Evolutionary conservation across 805 yeast species (phyloP), one percentile per base, ranked within the genome.

Genomic region (Sungouiozyma ichnusensis): DNA sequence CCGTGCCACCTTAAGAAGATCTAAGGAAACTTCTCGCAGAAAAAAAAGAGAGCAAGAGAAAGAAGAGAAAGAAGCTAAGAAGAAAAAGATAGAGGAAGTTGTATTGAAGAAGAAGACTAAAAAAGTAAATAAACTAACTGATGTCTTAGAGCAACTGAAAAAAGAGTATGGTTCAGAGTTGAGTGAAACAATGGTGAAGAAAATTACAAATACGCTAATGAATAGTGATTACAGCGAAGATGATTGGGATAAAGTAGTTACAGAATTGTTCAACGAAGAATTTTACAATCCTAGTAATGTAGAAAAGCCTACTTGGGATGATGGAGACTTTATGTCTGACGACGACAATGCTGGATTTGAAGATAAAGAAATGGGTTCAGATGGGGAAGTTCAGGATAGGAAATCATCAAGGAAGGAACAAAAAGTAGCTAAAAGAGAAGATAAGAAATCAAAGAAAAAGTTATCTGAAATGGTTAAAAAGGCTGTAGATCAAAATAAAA

Each of bases 221-320:
- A 83, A 84, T 35, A 94, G 83, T 39, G 97, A 92, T 56, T 92
- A 85, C 59, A 86, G 85, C 50, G 86, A 82, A 54, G 74, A 80
- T 20, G 94, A 85, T 47, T 92, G 97, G 97, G 97, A 92, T 60
- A 66, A 63, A 44, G 78, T 85, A 47, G 79, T 92, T 80, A 76
- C 81, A 37, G 82, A 83, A 56, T 76, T 90, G 27, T 92, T 92
- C 59, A 76, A 86, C 55, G 95, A 88, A 38, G 85, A 80, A 44
- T 88, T 74, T 57, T 87, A 88, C 52, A 69, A 68, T n/a, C 77
- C 71, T 33, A 72, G 64, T 14, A 61, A 55, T 7, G 29, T 24
- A 6, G 44, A 34, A 16, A 81, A 79, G 51, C 87, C 88, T n/a
- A 70, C 71, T 20, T 79, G 83, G 79, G 74, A 66, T 37, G 79